Evolutionary conservation across 1,284 basidiomycete species (phyloP).

Genomic region (Rhodotorula glutinis): DNA sequence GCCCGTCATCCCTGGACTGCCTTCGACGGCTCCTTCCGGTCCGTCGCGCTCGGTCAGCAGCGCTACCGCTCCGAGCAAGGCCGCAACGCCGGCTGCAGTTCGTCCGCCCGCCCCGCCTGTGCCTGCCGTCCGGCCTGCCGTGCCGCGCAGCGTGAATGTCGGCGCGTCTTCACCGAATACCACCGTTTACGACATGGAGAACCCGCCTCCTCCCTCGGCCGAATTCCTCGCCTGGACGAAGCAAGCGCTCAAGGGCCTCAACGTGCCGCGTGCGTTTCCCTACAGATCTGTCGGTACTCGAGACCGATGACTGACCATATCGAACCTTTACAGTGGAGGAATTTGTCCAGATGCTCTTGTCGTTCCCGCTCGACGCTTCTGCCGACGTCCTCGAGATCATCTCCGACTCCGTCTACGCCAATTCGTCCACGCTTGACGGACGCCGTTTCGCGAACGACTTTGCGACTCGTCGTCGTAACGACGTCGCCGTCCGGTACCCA

Average conservation of each 20-base stretch:
- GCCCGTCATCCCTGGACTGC: constrained; percentile 31
- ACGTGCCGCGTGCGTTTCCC: constrained; percentile 29
- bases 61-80: constrained; percentile 29
- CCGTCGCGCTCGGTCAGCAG: constrained; percentile 26
- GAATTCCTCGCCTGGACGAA: constrained; percentile 92
- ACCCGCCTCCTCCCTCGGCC: constrained; percentile 52
- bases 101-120: constrained; percentile 35
- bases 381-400: constrained; percentile 74
- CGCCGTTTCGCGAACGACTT: constrained; percentile 63
- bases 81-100: constrained; percentile 17
- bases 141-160: constrained; percentile 40
- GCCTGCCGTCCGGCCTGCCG: constrained; percentile 43
- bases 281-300: constrained; percentile 5
- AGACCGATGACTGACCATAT: neutral
- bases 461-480: constrained; percentile 39
- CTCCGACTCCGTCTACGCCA: constrained; percentile 79
- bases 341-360: constrained; percentile 74
- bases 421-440: constrained; percentile 89
- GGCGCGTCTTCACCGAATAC: constrained; percentile 20
- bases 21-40: constrained; percentile 38
- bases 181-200: constrained; percentile 49
- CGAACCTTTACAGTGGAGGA: constrained; percentile 64
- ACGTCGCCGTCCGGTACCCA: constrained; percentile 38
- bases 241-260: constrained; percentile 78
- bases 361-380: constrained; percentile 85